Conservation (phyloP, 2,329 filamentous ascomycete genomes). For the Diaporthe ilicicola region DNA sequence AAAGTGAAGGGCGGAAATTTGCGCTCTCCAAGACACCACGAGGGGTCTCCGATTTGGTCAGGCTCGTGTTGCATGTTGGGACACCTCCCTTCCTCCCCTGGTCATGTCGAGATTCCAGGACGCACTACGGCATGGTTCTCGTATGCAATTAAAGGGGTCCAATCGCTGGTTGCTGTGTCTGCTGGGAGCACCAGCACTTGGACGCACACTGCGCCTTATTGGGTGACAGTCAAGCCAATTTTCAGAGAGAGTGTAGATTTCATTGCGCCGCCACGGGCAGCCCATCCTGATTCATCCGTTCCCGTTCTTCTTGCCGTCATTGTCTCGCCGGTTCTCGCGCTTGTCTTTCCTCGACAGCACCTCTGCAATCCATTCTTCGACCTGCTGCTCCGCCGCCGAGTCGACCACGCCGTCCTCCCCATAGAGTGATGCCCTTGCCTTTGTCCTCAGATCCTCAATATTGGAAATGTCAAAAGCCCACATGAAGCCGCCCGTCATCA, state of each 20-base stretch:
- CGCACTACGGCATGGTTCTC: neutral
- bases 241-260: neutral
- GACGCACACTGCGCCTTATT: neutral
- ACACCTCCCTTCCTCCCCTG: neutral
- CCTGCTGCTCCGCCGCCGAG: slow-evolving; percentile 64
- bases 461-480: slow-evolving; percentile 82
- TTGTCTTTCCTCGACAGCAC: slow-evolving; percentile 66
- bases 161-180: neutral
- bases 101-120: neutral
- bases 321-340: slow-evolving; percentile 42
- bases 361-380: slow-evolving; percentile 69
- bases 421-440: slow-evolving; percentile 54
- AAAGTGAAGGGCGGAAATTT: neutral
- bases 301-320: slow-evolving; percentile 27
- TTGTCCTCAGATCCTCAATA: slow-evolving; percentile 68
- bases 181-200: neutral
- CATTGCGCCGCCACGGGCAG: neutral
- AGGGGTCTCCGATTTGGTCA: neutral
- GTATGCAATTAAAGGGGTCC: slow-evolving; percentile 16
- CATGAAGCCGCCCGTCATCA: slow-evolving; percentile 76
- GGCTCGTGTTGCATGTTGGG: neutral
- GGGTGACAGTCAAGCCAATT: neutral
- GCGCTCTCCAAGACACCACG: neutral
- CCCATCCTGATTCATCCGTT: slow-evolving; percentile 44
- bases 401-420: slow-evolving; percentile 46